phyloP scores from a whole-genome alignment of 1,139 yeast genomes.

The Geotrichum europaeum region DNA sequence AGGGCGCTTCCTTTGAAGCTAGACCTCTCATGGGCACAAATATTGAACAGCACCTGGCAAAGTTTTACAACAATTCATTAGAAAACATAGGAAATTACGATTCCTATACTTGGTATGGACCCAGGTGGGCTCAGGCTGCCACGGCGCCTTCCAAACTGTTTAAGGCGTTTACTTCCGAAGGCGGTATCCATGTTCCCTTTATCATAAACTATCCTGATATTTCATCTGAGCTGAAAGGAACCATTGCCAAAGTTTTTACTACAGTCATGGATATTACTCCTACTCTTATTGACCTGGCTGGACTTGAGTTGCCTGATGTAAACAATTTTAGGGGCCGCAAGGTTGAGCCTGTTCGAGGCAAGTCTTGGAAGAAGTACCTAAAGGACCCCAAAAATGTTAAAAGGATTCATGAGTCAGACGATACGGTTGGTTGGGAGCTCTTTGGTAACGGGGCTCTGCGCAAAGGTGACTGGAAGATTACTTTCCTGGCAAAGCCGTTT shows the following conservation, averaged over 20 bases:
- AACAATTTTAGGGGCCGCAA: constrained; percentile 36
- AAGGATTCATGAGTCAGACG: constrained; percentile 28
- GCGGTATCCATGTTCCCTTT: constrained; percentile 52
- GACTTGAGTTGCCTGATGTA: constrained; percentile 29
- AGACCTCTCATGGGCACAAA: constrained; percentile 38
- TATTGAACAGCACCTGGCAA: constrained; percentile 32
- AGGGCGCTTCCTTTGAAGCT: constrained; percentile 53
- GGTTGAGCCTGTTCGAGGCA: constrained; percentile 41
- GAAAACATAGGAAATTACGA: constrained; percentile 46
- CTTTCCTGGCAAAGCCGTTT: constrained; percentile 45
- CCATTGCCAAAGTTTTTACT: constrained; percentile 38
- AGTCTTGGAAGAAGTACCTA: constrained; percentile 36
- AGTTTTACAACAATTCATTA: constrained; percentile 40
- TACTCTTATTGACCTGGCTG: constrained; percentile 47
- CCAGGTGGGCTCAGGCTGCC: constrained; percentile 63
- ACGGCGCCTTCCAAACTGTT: constrained; percentile 51
- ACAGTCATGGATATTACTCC: constrained; percentile 58
- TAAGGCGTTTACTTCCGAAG: constrained; percentile 50
- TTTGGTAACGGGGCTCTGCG: constrained; percentile 53
- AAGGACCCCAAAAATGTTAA: constrained; percentile 9
- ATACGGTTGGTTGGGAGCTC: constrained; percentile 54
- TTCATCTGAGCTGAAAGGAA: constrained; percentile 19
- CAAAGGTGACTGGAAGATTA: constrained; percentile 46
- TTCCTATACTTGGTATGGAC: constrained; percentile 49
- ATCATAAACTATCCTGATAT: constrained; percentile 28